A percentile compares a stretch with the other conserved stretches of the same genome.
phyloP scores from a whole-genome alignment of 148 eudicot genomes.

The Beta vulgaris region DNA sequence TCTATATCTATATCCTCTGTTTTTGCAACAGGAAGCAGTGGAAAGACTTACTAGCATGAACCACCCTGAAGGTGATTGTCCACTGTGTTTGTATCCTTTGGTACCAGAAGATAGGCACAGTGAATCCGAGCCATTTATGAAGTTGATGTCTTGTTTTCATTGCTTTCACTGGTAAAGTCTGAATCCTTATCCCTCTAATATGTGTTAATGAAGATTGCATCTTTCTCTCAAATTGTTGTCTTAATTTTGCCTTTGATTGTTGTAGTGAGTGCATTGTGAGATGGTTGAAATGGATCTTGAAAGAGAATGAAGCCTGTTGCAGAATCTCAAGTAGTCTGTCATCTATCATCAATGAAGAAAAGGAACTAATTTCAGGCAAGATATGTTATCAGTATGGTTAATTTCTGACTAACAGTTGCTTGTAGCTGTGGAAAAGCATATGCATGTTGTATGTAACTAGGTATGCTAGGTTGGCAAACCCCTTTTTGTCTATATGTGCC shows the following conservation, averaged over 20 bases:
- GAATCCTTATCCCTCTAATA: constrained; percentile 3
- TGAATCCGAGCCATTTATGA: constrained; percentile 67
- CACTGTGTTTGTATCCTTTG: constrained; percentile 80
- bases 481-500: not conserved
- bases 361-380: constrained; percentile 43
- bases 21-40: constrained; percentile 67
- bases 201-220: not conserved
- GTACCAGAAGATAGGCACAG: constrained; percentile 48
- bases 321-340: constrained; percentile 30
- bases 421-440: not conserved
- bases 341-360: constrained; percentile 25
- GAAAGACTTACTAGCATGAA: constrained; percentile 82
- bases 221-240: not conserved
- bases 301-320: constrained; percentile 33
- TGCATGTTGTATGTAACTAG: not conserved
- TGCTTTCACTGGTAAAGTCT: constrained; percentile 81
- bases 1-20: not conserved
- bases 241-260: constrained; percentile 16
- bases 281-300: constrained; percentile 82
- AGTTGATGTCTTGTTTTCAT: constrained; percentile 96
- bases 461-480: not conserved
- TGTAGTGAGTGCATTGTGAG: constrained; percentile 77
- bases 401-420: not conserved
- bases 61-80: constrained; percentile 95
- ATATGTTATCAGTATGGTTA: not conserved